Conservation (phyloP, 2,329 filamentous ascomycete species). For the Colletotrichum agaves region DNA sequence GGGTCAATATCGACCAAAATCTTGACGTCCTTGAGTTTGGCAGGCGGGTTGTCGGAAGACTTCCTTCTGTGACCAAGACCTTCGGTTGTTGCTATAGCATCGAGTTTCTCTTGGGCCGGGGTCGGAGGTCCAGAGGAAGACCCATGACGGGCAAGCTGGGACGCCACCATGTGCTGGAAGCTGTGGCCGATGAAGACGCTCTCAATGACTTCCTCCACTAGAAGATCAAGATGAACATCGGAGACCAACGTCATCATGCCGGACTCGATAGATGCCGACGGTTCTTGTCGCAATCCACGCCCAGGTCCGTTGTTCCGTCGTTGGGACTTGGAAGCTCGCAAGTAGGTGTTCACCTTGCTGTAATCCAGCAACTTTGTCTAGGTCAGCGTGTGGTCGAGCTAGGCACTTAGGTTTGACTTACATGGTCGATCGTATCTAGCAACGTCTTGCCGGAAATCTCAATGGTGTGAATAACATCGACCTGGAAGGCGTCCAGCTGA, state of each 20-base stretch:
- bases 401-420: constrained; percentile 34
- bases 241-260: constrained; percentile 45
- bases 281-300: constrained; percentile 17
- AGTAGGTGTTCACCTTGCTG: constrained; percentile 59
- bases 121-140: constrained; percentile 31
- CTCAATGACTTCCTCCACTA: constrained; percentile 54
- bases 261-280: constrained; percentile 33
- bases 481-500: constrained; percentile 52
- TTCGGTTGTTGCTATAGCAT: constrained; percentile 36
- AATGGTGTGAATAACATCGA: constrained; percentile 58
- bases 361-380: constrained; percentile 53
- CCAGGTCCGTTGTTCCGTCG: constrained; percentile 38
- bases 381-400: not conserved
- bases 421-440: constrained; percentile 60
- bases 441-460: constrained; percentile 60
- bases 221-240: constrained; percentile 47
- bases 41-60: constrained; percentile 30
- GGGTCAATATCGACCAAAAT: constrained; percentile 63
- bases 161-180: constrained; percentile 46
- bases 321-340: constrained; percentile 34
- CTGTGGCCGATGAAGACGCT: constrained; percentile 51
- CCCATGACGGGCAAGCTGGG: constrained; percentile 48
- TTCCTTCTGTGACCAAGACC: constrained; percentile 12
- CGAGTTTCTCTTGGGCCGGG: constrained; percentile 34
- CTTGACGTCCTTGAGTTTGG: constrained; percentile 39